phyloP scores from a whole-genome alignment of 495 filamentous ascomycete species.

The Penicillium bialowiezense region DNA sequence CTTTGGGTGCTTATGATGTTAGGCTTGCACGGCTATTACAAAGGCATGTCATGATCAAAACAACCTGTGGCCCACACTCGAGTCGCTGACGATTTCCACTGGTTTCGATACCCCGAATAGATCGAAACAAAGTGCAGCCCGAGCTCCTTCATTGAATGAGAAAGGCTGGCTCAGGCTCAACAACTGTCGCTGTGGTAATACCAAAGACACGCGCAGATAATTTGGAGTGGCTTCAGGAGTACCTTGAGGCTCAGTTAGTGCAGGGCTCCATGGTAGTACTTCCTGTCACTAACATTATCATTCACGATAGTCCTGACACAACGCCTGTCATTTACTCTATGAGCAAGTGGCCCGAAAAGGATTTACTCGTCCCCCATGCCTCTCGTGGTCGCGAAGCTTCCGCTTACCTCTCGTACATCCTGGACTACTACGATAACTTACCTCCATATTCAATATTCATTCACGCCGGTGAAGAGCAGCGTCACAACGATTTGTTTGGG shows the following conservation, averaged over 20 bases:
- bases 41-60: too few relatives aligned
- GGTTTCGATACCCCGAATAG: too few relatives aligned
- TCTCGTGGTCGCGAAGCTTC: constrained; percentile 38
- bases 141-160: too few relatives aligned
- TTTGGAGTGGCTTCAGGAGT: not conserved
- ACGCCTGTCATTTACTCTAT: constrained; percentile 39
- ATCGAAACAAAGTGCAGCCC: too few relatives aligned
- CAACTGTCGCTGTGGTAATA: not conserved
- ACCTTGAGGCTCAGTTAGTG: not conserved
- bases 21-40: too few relatives aligned
- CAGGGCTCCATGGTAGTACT: not conserved
- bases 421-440: constrained; percentile 37
- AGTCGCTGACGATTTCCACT: too few relatives aligned
- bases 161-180: not conserved
- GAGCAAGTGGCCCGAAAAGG: constrained; percentile 26
- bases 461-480: constrained; percentile 39
- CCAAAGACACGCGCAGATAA: constrained; percentile 4
- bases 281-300: not conserved
- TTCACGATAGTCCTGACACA: constrained; percentile 12
- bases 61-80: too few relatives aligned
- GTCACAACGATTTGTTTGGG: constrained; percentile 46
- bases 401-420: constrained; percentile 41
- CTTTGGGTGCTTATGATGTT: too few relatives aligned
- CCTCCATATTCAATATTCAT: constrained; percentile 40
- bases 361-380: constrained; percentile 29